phyloP scores from a whole-genome alignment of 495 filamentous ascomycete species.

The Aspergillus cavernicola region DNA sequence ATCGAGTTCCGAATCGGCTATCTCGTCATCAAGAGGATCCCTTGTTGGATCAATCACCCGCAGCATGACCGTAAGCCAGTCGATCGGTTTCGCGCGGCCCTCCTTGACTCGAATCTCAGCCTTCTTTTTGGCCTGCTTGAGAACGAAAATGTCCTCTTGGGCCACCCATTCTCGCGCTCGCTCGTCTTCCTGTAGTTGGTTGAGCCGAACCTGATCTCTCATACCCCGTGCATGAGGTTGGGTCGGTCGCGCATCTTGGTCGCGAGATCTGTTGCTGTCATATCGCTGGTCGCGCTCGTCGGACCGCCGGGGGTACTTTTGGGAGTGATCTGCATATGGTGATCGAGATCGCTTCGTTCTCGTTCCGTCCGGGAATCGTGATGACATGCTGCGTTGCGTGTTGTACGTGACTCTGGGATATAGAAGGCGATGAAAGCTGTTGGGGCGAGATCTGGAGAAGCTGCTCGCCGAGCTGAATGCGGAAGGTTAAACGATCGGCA shows the following conservation, averaged over 20 bases:
- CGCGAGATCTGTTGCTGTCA: constrained; percentile 24
- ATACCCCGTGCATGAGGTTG: constrained; percentile 34
- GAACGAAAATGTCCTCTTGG: constrained; percentile 91
- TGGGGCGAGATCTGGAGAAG: constrained; percentile 9
- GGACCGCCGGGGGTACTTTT: constrained; percentile 34
- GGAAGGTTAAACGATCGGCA: constrained; percentile 32
- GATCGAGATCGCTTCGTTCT: constrained; percentile 37
- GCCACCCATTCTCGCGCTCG: constrained; percentile 82
- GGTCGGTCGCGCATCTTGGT: constrained; percentile 19
- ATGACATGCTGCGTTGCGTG: constrained; percentile 26
- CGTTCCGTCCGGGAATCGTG: constrained; percentile 30
- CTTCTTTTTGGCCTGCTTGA: constrained; percentile 98
- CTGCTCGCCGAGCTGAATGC: neutral
- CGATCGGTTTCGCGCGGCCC: constrained; percentile 86
- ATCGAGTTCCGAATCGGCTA: constrained; percentile 69
- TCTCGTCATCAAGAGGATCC: constrained; percentile 76
- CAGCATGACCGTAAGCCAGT: constrained; percentile 90
- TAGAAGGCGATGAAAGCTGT: neutral
- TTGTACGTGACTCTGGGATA: too few relatives aligned
- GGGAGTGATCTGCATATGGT: constrained; percentile 38
- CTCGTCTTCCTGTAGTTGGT: constrained; percentile 66
- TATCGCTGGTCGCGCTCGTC: constrained; percentile 28
- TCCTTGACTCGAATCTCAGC: constrained; percentile 95
- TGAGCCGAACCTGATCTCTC: constrained; percentile 52
- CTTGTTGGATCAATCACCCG: constrained; percentile 82